Percentiles rank a stretch among this genome's conserved stretches.
Evolutionary conservation across 1,284 basidiomycete genomes (phyloP).

Genomic region (Phellopilus nigrolimitatus): DNA sequence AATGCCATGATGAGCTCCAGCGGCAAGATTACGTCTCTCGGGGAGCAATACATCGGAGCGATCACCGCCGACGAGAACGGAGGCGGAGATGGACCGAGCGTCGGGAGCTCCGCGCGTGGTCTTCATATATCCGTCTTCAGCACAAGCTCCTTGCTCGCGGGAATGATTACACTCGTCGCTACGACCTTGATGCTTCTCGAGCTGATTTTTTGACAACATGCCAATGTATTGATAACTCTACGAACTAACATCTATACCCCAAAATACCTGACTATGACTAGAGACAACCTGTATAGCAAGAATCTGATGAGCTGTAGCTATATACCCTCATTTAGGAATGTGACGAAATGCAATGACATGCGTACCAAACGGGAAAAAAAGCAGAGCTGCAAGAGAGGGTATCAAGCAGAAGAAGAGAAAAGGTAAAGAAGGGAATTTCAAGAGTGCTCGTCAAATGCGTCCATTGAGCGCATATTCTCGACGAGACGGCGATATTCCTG

Average conservation of each 20-base stretch:
- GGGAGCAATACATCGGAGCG: conserved; percentile 33
- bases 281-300: not conserved
- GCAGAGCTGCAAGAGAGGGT: not conserved
- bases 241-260: no score
- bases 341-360: not conserved
- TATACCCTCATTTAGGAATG: conserved; percentile 5
- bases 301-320: not conserved
- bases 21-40: conserved; percentile 30
- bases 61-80: conserved; percentile 4
- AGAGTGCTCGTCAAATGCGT: conserved; percentile 34
- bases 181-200: not conserved
- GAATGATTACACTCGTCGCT: not conserved
- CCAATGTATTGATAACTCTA: no score
- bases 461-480: conserved; percentile 37
- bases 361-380: not conserved
- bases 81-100: not conserved
- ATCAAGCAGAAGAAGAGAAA: not conserved
- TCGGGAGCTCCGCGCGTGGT: not conserved
- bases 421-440: not conserved
- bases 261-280: not conserved
- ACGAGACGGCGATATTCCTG: conserved; percentile 69
- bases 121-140: not conserved
- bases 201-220: not conserved
- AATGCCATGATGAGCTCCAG: conserved; percentile 30
- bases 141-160: not conserved